Evolutionary conservation across 805 yeast genomes (phyloP).

Genomic region (Barnettozyma sp.): DNA sequence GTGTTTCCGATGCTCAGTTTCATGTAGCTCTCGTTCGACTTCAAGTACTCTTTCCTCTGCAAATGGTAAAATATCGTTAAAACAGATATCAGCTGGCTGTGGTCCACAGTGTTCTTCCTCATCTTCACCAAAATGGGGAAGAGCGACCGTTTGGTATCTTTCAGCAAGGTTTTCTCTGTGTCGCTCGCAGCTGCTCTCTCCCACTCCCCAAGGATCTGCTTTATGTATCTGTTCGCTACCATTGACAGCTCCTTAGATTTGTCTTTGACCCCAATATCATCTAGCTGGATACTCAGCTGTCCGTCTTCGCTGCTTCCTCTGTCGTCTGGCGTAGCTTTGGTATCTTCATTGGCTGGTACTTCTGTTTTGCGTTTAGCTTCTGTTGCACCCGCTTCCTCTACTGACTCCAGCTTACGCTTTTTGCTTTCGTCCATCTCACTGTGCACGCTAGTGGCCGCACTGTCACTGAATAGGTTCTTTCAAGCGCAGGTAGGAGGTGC

Average conservation of each 20-base stretch:
- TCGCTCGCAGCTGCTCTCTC: constrained; percentile 19
- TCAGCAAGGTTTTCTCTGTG: constrained; percentile 19
- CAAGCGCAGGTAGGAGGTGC: no score
- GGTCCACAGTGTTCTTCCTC: constrained; percentile 34
- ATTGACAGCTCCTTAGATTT: constrained; percentile 12
- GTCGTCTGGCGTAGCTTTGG: not conserved
- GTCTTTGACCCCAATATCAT: constrained; percentile 13
- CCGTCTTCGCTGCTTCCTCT: no score
- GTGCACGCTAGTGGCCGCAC: no score
- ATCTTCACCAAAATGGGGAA: constrained; percentile 49
- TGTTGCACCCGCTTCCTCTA: constrained; percentile 1
- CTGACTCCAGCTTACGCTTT: constrained; percentile 5
- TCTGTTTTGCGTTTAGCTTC: no score
- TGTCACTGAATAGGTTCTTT: no score
- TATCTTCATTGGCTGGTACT: no score
- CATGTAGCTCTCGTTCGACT: constrained; percentile 64
- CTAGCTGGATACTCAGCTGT: constrained; percentile 13
- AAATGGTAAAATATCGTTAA: constrained; percentile 52
- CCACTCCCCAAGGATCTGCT: constrained; percentile 33
- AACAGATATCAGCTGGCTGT: constrained; percentile 44
- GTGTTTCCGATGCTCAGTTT: constrained; percentile 78
- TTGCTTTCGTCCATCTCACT: constrained; percentile 1
- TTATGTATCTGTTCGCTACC: constrained; percentile 25
- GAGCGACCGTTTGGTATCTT: constrained; percentile 43
- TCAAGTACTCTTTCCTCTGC: constrained; percentile 44